phyloP scores from a whole-genome alignment of 2,329 filamentous ascomycete genomes.

The Tolypocladium album region DNA sequence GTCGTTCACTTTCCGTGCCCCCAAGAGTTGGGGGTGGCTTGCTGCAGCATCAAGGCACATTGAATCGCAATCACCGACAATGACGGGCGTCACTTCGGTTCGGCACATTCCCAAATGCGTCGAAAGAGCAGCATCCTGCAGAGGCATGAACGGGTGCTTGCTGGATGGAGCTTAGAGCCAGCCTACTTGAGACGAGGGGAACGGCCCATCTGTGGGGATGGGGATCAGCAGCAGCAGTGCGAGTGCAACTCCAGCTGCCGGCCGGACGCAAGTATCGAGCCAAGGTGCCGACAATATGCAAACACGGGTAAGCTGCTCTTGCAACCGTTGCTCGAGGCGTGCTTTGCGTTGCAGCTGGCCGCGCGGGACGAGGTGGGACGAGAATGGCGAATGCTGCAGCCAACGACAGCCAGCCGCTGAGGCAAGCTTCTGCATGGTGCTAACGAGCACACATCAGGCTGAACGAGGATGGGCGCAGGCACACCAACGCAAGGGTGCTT shows the following conservation, averaged over 20 bases:
- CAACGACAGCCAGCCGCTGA: neutral
- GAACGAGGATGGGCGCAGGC: neutral
- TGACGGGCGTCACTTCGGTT: neutral
- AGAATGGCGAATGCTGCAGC: neutral
- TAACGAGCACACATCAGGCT: neutral
- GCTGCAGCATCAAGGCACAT: neutral
- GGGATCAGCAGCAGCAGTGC: neutral
- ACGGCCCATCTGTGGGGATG: neutral
- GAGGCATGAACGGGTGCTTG: neutral
- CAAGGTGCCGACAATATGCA: neutral
- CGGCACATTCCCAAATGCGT: neutral
- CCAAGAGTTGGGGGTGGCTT: neutral
- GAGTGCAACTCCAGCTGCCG: neutral
- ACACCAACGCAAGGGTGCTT: neutral
- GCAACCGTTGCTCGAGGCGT: neutral
- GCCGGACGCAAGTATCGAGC: neutral
- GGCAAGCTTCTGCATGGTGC: neutral
- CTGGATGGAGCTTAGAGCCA: neutral
- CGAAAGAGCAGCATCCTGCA: neutral
- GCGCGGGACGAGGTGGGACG: neutral
- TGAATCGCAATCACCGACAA: neutral
- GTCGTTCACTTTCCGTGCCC: neutral
- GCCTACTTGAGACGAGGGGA: neutral
- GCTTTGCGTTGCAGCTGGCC: neutral
- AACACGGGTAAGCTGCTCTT: neutral